Percentiles rank a stretch among this genome's conserved stretches.
Conservation (phyloP, 192 early-diverging fungal genomes). For the Rhizoclosmatium globosum region DNA sequence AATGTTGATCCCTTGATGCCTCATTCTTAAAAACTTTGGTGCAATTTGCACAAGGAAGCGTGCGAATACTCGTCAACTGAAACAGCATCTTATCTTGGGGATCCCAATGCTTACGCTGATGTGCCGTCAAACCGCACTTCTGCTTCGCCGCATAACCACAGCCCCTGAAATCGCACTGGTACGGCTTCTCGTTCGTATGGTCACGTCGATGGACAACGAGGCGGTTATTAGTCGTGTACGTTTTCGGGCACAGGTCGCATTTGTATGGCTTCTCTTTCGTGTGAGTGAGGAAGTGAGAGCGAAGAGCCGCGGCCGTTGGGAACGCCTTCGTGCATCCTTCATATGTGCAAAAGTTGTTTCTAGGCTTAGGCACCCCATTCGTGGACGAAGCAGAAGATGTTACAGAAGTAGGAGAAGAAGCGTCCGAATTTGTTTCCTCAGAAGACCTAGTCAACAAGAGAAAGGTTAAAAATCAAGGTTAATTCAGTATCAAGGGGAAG, state of each 20-base stretch:
- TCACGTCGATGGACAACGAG: neutral
- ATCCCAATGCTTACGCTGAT: neutral
- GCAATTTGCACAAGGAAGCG: constrained; percentile 12
- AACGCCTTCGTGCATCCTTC: neutral
- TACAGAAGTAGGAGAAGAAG: no score
- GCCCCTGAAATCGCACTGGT: neutral
- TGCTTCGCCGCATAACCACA: neutral
- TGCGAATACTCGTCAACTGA: neutral
- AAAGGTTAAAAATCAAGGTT: no score
- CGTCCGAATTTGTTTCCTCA: no score
- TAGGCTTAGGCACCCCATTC: neutral
- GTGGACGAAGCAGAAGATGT: no score
- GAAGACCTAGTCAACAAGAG: no score
- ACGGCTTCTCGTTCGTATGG: neutral
- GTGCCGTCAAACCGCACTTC: neutral
- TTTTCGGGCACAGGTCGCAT: neutral
- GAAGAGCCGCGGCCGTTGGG: neutral
- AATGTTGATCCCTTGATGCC: neutral
- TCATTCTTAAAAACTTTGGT: neutral
- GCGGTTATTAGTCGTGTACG: neutral
- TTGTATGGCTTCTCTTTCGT: neutral
- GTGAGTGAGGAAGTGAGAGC: constrained; percentile 3
- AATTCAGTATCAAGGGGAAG: no score
- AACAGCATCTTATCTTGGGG: neutral
- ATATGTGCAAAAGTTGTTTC: neutral